phyloP scores from a whole-genome alignment of 345 rosid genomes.

The Sisymbrium altissimum region DNA sequence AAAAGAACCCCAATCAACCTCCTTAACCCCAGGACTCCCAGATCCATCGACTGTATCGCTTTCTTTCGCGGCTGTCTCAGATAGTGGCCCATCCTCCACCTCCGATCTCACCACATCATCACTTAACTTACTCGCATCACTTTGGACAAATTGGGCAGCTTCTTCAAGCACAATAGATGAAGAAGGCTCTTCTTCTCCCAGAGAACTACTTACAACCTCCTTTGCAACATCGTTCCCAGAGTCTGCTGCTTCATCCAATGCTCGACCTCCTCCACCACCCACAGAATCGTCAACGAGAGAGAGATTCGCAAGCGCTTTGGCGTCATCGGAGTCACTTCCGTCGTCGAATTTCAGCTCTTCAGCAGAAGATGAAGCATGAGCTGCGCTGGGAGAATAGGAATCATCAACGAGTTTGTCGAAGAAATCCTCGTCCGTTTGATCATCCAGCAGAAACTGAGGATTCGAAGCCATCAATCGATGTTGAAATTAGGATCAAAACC shows the following conservation, averaged over 20 bases:
- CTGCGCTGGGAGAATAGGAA: constrained; percentile 31
- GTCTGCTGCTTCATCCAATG: constrained; percentile 25
- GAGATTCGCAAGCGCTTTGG: constrained; percentile 59
- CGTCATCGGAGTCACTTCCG: constrained; percentile 56
- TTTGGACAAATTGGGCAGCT: constrained; percentile 23
- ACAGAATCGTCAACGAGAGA: constrained; percentile 35
- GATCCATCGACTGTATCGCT: constrained; percentile 38
- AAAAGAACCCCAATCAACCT: constrained; percentile 90
- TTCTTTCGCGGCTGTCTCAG: constrained; percentile 24
- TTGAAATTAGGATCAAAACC: constrained; percentile 1
- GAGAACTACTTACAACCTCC: constrained; percentile 15
- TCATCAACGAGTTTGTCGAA: constrained; percentile 90
- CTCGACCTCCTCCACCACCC: constrained; percentile 35
- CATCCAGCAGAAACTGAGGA: constrained; percentile 82
- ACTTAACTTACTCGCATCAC: constrained; percentile 22
- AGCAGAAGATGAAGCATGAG: constrained; percentile 18
- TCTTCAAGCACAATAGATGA: constrained; percentile 19
- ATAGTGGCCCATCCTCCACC: not conserved
- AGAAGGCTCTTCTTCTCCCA: constrained; percentile 6
- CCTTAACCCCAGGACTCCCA: constrained; percentile 55
- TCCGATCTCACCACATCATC: constrained; percentile 32
- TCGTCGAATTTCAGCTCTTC: constrained; percentile 29
- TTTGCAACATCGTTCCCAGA: constrained; percentile 26
- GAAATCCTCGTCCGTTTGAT: constrained; percentile 98
- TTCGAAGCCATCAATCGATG: constrained; percentile 64